Evolutionary conservation across 1,284 basidiomycete genomes (phyloP).

Genomic region (Tilletia caries): DNA sequence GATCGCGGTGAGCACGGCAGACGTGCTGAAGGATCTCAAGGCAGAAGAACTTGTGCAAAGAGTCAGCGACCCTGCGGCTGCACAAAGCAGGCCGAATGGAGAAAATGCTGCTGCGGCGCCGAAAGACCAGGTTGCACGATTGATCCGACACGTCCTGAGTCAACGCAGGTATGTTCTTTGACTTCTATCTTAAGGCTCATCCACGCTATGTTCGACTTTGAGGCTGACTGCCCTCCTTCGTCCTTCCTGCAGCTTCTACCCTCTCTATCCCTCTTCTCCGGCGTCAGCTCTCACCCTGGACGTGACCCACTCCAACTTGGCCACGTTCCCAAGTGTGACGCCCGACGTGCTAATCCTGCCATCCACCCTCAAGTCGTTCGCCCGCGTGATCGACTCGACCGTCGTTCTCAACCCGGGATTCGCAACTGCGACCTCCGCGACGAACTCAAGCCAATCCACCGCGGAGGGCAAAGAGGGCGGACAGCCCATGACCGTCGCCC

Average conservation of each 20-base stretch:
- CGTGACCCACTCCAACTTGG: conserved; percentile 36
- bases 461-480: conserved; percentile 3
- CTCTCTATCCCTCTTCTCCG: conserved; percentile 80
- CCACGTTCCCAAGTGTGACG: conserved; percentile 49
- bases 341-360: conserved; percentile 83
- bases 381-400: conserved; percentile 70
- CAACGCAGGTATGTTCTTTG: conserved; percentile 70
- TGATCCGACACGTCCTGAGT: conserved; percentile 74
- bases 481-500: conserved; percentile 8
- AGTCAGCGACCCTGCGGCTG: conserved; percentile 55
- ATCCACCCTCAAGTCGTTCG: conserved; percentile 74
- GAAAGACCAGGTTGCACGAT: conserved; percentile 71
- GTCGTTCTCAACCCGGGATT: conserved; percentile 65
- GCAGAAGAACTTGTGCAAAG: conserved; percentile 76
- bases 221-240: no score
- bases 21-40: conserved; percentile 81
- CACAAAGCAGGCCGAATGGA: conserved; percentile 24
- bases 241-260: conserved; percentile 92
- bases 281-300: conserved; percentile 57
- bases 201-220: no score
- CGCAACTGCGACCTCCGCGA: not conserved
- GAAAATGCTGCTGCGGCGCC: conserved; percentile 57
- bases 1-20: conserved; percentile 75
- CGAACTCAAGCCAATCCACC: not conserved
- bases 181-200: no score